A percentile compares a stretch with the other conserved stretches of the same genome.
Conservation (phyloP, 352 stramenopile genomes). For the Phytophthora sansomeana region DNA sequence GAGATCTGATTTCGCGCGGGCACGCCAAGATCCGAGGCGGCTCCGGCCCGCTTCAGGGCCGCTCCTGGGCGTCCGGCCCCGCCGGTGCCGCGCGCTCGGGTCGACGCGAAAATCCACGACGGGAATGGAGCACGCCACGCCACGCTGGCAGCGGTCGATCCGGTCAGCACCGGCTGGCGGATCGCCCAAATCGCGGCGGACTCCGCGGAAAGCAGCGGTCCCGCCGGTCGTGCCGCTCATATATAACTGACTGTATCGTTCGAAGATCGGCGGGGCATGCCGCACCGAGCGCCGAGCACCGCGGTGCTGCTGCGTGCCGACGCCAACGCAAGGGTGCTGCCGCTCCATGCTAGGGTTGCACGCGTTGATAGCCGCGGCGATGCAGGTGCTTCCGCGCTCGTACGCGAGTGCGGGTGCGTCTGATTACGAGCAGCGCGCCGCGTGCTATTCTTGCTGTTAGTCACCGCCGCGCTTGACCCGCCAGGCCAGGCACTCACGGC, state of each 20-base stretch:
- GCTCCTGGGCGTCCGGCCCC: not conserved
- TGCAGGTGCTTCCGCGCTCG: constrained; percentile 25
- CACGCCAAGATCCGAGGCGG: constrained; percentile 26
- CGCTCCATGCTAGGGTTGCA: constrained; percentile 23
- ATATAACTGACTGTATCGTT: constrained; percentile 37
- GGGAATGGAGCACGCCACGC: constrained; percentile 8
- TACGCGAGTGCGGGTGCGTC: constrained; percentile 7
- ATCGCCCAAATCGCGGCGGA: constrained; percentile 8
- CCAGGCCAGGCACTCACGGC: constrained; percentile 1
- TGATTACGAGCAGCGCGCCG: constrained; percentile 23
- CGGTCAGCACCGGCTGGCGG: not conserved
- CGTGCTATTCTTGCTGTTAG: constrained; percentile 20
- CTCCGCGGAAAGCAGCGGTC: constrained; percentile 3
- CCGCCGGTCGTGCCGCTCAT: constrained; percentile 17
- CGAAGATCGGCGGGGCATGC: constrained; percentile 22
- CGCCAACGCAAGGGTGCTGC: constrained; percentile 14
- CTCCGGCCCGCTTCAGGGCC: constrained; percentile 1
- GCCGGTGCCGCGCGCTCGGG: not conserved
- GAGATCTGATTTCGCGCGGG: constrained; percentile 27
- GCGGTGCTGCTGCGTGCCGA: not conserved
- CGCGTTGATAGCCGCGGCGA: constrained; percentile 16
- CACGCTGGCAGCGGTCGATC: no score
- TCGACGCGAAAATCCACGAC: constrained; percentile 23
- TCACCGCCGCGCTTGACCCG: constrained; percentile 13
- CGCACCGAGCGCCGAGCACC: not conserved